phyloP scores from a whole-genome alignment of 495 filamentous ascomycete species.

The Evernia prunastri region DNA sequence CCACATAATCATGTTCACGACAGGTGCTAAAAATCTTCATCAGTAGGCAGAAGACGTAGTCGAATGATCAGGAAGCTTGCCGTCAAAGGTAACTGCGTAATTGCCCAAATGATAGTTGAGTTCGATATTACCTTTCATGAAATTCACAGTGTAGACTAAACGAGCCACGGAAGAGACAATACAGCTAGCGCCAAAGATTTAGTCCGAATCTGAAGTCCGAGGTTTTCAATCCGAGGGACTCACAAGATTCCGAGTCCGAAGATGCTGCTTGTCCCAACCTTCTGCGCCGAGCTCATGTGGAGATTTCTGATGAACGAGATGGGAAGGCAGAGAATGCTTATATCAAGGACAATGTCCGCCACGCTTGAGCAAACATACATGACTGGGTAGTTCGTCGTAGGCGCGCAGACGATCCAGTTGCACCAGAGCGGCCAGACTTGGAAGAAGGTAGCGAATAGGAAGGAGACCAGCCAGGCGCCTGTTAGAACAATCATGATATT shows the following conservation, averaged over 20 bases:
- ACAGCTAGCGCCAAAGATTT: neutral
- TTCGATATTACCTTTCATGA: slow-evolving; percentile 9
- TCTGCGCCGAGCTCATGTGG: slow-evolving; percentile 6
- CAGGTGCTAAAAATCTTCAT: neutral
- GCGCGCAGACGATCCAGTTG: slow-evolving; percentile 6
- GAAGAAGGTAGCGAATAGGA: slow-evolving; percentile 18
- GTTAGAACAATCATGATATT: slow-evolving; percentile 9
- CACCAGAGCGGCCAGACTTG: slow-evolving; percentile 15
- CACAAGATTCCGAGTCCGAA: slow-evolving; percentile 16
- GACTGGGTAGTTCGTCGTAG: slow-evolving; percentile 16
- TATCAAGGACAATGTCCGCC: slow-evolving; percentile 9
- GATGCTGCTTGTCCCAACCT: neutral
- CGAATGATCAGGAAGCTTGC: neutral
- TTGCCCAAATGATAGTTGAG: neutral
- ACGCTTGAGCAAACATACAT: slow-evolving; percentile 15
- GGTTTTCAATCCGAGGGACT: neutral
- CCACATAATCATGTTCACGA: slow-evolving; percentile 15
- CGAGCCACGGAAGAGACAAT: slow-evolving; percentile 15
- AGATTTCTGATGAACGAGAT: neutral
- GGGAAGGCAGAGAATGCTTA: slow-evolving; percentile 11
- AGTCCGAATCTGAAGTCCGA: neutral
- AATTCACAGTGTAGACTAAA: slow-evolving; percentile 9
- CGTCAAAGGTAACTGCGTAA: slow-evolving; percentile 10
- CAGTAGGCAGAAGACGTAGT: neutral
- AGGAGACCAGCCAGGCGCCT: slow-evolving; percentile 12